phyloP scores from a whole-genome alignment of 2,329 filamentous ascomycete genomes.

The Colletotrichum navitas region DNA sequence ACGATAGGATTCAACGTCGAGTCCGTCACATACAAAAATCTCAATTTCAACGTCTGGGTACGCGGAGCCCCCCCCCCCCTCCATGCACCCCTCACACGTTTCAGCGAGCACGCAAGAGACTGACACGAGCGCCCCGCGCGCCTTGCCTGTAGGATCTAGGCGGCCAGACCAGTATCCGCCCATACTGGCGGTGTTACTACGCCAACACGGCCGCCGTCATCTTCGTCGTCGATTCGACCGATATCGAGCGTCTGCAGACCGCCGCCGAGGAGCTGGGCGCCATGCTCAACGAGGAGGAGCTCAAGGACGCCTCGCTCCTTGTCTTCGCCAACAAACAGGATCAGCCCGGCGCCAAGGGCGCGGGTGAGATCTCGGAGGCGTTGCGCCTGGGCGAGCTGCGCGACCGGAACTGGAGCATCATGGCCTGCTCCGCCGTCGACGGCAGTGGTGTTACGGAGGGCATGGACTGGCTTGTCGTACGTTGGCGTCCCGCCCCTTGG shows the following conservation, averaged over 20 bases:
- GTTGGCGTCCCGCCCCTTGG: conserved; percentile 46
- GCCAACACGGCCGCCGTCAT: conserved; percentile 98
- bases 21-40: conserved; percentile 96
- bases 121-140: conserved; percentile 41
- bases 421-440: conserved; percentile 96
- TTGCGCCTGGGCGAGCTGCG: conserved; percentile 89
- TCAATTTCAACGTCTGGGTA: conserved; percentile 99
- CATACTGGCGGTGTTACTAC: conserved; percentile 99
- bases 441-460: conserved; percentile 95
- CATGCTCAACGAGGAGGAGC: conserved; percentile 97
- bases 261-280: conserved; percentile 92
- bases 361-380: conserved; percentile 95
- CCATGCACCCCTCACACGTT: not conserved
- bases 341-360: conserved; percentile 95
- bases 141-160: conserved; percentile 78
- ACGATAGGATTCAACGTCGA: conserved; percentile 99
- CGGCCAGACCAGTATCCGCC: conserved; percentile 97
- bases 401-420: conserved; percentile 99
- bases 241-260: conserved; percentile 94
- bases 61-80: conserved; percentile 47
- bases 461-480: conserved; percentile 98
- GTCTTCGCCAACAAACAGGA: conserved; percentile 99
- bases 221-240: conserved; percentile 98
- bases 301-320: conserved; percentile 90
- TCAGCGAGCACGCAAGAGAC: conserved; percentile 37